These are phyloP conservation scores for Lactuca saligna DNA, from an alignment of 129 eudicot genomes.

Conservation along the genomic window DNA sequence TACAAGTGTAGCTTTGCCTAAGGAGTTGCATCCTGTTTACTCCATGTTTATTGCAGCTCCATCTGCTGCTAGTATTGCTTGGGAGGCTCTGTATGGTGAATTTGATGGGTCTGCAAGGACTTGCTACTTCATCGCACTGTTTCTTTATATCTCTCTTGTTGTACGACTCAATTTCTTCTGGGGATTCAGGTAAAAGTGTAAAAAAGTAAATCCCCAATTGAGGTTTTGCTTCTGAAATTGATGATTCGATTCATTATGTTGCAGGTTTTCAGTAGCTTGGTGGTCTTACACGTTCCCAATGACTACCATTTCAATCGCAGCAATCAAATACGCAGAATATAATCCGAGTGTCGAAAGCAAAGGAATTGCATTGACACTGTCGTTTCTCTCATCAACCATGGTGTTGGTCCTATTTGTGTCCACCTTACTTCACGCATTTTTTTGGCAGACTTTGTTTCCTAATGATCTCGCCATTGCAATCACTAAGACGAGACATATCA, in stretches of 20 bases:
- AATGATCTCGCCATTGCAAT: conserved; percentile 87
- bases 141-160: conserved; percentile 73
- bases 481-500: conserved; percentile 49
- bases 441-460: conserved; percentile 77
- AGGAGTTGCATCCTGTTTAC: conserved; percentile 93
- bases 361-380: conserved; percentile 58
- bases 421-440: conserved; percentile 71
- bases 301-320: conserved; percentile 74
- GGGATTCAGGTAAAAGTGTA: conserved; percentile 64
- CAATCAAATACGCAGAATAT: conserved; percentile 82
- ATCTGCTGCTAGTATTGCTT: conserved; percentile 91
- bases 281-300: conserved; percentile 92
- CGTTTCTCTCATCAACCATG: conserved; percentile 72
- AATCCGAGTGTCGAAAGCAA: conserved; percentile 50
- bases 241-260: not conserved
- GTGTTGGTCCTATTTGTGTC: conserved; percentile 53
- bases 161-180: conserved; percentile 82
- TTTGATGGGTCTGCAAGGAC: conserved; percentile 83
- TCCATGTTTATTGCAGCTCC: conserved; percentile 97
- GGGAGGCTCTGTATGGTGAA: conserved; percentile 80
- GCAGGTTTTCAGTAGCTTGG: conserved; percentile 90
- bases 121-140: conserved; percentile 83
- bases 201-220: not conserved
- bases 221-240: not conserved
- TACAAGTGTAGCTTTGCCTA: conserved; percentile 85